These are phyloP conservation scores for Russula virescens DNA, from an alignment of 768 basidiomycete species.

Conservation along the genomic window DNA sequence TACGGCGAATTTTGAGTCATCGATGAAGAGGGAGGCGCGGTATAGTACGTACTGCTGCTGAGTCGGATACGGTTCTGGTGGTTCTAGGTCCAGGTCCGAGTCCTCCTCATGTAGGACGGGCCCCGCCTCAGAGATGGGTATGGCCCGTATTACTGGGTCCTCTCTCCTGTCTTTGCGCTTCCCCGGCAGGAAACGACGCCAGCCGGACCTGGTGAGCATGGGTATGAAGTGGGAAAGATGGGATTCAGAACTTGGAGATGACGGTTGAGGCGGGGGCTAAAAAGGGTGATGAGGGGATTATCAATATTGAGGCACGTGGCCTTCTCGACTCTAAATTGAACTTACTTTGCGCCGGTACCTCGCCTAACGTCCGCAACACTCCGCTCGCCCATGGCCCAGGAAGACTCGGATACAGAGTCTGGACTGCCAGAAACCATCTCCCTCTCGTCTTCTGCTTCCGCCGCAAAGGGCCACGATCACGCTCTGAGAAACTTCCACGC, in stretches of 20 bases:
- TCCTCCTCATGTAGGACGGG: conserved; percentile 9
- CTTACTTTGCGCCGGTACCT: neutral
- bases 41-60: conserved; percentile 4
- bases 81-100: conserved; percentile 8
- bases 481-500: conserved; percentile 11
- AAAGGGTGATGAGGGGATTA: conserved; percentile 3
- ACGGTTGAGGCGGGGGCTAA: neutral
- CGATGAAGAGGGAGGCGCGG: neutral
- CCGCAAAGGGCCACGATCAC: conserved; percentile 12
- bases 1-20: neutral
- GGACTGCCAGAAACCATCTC: conserved; percentile 19
- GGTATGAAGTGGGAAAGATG: neutral
- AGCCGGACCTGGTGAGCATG: conserved; percentile 14
- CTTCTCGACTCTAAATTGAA: conserved; percentile 4
- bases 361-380: neutral
- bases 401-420: conserved; percentile 21
- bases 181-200: conserved; percentile 19
- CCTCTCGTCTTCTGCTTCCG: conserved; percentile 19
- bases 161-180: conserved; percentile 12
- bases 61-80: neutral
- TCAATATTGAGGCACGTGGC: conserved; percentile 13
- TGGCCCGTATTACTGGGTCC: conserved; percentile 11
- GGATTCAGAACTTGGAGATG: neutral
- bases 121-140: conserved; percentile 12
- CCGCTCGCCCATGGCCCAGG: conserved; percentile 1